phyloP scores from a whole-genome alignment of 257 asterid species.

The Forsythia suspensa region DNA sequence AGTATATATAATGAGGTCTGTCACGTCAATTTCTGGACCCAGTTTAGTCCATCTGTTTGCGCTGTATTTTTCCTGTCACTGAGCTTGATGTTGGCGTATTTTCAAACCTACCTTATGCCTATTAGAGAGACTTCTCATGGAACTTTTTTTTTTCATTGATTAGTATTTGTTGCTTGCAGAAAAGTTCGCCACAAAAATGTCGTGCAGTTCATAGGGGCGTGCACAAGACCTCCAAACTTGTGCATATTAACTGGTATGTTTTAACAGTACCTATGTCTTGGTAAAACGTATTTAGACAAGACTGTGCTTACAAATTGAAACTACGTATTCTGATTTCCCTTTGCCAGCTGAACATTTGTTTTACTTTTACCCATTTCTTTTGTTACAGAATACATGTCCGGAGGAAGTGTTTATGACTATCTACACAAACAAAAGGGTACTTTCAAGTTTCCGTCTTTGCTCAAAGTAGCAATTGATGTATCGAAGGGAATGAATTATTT shows the following conservation, averaged over 20 bases:
- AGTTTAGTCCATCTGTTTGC: slow-evolving; percentile 4
- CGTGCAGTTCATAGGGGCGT: slow-evolving; percentile 97
- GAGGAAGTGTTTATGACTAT: slow-evolving; percentile 96
- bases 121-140: no score
- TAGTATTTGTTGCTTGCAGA: slow-evolving; percentile 52
- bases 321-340: background rate
- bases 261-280: slow-evolving; percentile 5
- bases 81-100: slow-evolving; percentile 6
- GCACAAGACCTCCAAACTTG: slow-evolving; percentile 88
- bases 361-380: slow-evolving; percentile 23
- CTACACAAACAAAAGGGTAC: slow-evolving; percentile 94
- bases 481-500: slow-evolving; percentile 97
- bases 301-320: background rate
- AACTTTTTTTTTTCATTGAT: background rate
- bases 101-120: no score
- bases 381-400: slow-evolving; percentile 83
- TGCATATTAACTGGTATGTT: slow-evolving; percentile 90
- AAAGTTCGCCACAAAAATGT: slow-evolving; percentile 97
- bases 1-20: slow-evolving; percentile 95
- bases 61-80: background rate
- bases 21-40: slow-evolving; percentile 18
- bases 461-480: slow-evolving; percentile 92
- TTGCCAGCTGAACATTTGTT: slow-evolving; percentile 13
- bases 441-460: slow-evolving; percentile 80
- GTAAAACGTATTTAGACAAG: slow-evolving; percentile 5